These are phyloP conservation scores for Ustilago bromivora DNA, from an alignment of 1,284 basidiomycete species.

Conservation along the genomic window DNA sequence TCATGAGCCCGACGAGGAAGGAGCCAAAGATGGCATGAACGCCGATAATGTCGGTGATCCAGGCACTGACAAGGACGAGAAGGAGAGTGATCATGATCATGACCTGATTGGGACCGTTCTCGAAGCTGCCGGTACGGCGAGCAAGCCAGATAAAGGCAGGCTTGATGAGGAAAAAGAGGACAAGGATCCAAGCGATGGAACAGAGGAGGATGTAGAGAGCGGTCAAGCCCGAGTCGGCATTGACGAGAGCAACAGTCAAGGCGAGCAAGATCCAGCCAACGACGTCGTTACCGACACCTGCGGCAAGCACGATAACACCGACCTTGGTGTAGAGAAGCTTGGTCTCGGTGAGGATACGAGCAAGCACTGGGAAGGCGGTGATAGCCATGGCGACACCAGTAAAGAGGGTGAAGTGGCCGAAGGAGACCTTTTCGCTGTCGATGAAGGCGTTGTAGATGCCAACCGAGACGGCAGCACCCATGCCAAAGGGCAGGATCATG, in stretches of 20 bases:
- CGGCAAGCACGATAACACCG: conserved; percentile 90
- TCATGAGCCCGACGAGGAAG: conserved; percentile 87
- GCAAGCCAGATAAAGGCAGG: conserved; percentile 79
- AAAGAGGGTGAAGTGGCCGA: conserved; percentile 93
- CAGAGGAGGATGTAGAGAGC: conserved; percentile 85
- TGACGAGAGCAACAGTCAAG: conserved; percentile 88
- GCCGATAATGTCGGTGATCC: conserved; percentile 89
- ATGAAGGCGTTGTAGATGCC: conserved; percentile 86
- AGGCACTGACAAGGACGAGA: conserved; percentile 81
- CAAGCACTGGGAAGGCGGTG: conserved; percentile 86
- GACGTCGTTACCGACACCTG: conserved; percentile 88
- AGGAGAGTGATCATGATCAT: conserved; percentile 84
- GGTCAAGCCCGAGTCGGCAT: conserved; percentile 78
- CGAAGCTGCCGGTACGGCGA: conserved; percentile 81
- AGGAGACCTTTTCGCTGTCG: conserved; percentile 74
- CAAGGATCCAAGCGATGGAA: conserved; percentile 83
- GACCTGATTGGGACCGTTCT: conserved; percentile 78
- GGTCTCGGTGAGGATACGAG: conserved; percentile 75
- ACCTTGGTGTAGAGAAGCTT: conserved; percentile 89
- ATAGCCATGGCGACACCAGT: conserved; percentile 91
- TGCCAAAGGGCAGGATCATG: conserved; percentile 82
- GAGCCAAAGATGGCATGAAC: conserved; percentile 88
- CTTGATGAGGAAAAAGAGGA: conserved; percentile 82
- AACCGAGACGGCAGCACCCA: conserved; percentile 84
- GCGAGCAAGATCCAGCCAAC: conserved; percentile 79